Base-by-base conservation (phyloP, 2,329 filamentous ascomycete genomes). In the Aureobasidium uvarum region DNA sequence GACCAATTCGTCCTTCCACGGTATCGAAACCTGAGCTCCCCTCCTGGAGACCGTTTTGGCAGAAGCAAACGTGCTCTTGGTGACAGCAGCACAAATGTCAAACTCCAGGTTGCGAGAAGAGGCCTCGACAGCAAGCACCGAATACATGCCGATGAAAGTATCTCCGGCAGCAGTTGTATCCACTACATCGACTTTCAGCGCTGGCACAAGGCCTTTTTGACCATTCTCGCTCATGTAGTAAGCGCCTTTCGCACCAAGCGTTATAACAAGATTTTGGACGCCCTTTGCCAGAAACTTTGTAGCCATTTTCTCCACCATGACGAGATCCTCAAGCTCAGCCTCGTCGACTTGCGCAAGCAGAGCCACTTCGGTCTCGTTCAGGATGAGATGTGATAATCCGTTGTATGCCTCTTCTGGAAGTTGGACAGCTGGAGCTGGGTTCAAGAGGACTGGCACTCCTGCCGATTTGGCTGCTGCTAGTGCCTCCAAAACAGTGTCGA, bases 101-200 rank as follows among this genome's bases (percentile, higher is more conserved):
- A 58, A 58, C 38, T 41, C 36, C 20, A n/a, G 1, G 18, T 43
- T 43, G 13, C 54, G 13, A 43, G 54, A 58, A 43, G 54, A 25
- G 14, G 54, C 54, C 36, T 58, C 54, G 13, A 58, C 54, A 31
- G 16, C 23, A 43, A 58, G 54, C 14, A 43, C 54, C 20, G 54
- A 41, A 28, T 43, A 58, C 54, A 28, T 41, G 36, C 94, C 94
- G 4, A 96, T 91, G 78, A 96, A 97, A 0, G 94, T 96, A 76
- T 98, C 94, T 0, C 94, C 94, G 5, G 94, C 94, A 1, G 90
- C 94, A 8, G 94, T 98, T 1, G 94, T 98, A 76, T 98, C 94
- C 5, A 96, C 86, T 1, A 97, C 94, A 65, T 84, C 78, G 23
- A 92, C 89, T 76, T 89, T 89, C 68, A 85, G 82, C 0, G 90